Percentiles rank a stretch among this genome's conserved stretches.
Conservation (phyloP, 306 rosid genomes). For the Begonia fuchsioides region DNA sequence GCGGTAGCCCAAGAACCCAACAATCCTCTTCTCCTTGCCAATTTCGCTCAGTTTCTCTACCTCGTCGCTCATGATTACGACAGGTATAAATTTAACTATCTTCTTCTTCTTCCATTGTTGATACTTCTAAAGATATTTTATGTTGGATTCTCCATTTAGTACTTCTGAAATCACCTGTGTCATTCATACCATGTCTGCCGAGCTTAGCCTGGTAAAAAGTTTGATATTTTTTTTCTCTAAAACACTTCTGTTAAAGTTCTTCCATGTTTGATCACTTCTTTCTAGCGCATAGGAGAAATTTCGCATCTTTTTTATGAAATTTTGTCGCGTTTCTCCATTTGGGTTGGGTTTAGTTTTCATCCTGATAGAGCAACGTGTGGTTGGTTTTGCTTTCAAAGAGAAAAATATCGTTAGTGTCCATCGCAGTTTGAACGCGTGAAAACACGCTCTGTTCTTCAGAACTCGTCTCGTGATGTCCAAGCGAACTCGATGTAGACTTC, state of each 20-base stretch:
- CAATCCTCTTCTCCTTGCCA: conserved; percentile 59
- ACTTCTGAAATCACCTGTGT: not conserved
- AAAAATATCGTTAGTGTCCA: not conserved
- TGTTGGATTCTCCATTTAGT: too few species aligned
- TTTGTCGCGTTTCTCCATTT: too few species aligned
- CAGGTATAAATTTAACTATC: conserved; percentile 17
- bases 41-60: conserved; percentile 73
- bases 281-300: too few species aligned
- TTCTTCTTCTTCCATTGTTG: not conserved
- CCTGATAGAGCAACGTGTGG: not conserved
- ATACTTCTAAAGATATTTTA: too few species aligned
- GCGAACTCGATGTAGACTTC: not conserved
- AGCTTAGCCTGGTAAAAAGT: too few species aligned
- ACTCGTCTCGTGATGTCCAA: not conserved
- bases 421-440: too few species aligned
- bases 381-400: not conserved
- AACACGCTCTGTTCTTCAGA: not conserved
- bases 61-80: conserved; percentile 45
- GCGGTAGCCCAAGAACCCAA: conserved; percentile 25
- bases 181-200: not conserved
- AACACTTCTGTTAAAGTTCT: too few species aligned
- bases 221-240: too few species aligned
- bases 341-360: not conserved
- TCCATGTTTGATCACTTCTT: too few species aligned
- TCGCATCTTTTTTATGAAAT: too few species aligned